Evolutionary conservation across 1,139 yeast genomes (phyloP), one percentile per base, ranked within the genome.

Genomic region (Suhomyces bolitotheri): DNA sequence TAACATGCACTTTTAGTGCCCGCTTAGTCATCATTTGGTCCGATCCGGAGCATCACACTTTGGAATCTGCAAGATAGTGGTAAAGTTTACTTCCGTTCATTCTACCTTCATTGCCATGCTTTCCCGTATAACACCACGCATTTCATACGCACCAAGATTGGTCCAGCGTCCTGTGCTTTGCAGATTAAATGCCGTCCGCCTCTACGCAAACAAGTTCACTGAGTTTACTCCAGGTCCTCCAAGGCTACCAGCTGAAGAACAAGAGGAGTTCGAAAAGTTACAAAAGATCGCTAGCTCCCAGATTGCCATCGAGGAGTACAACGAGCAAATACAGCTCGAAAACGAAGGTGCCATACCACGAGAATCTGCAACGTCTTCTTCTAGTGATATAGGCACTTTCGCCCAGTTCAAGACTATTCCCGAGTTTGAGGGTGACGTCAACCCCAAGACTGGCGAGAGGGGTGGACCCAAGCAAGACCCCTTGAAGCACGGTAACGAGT

Each of bases 391-490:
- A 29, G 87, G 86, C 2, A 69, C 75, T 7, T 75, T 82, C 47
- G 82, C 80, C 43, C 78, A 72, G 47, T 73, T 82, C 57, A 80
- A 82, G 58, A 83, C 89, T 4, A 82, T 88, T 37, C 96, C 96
- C 1, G 99, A 94, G 51, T 92, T 92, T 54, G 97, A 90, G 60
- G 99, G 99, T 1, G 92, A 90, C 42, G 80, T 75, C 22, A 92
- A 92, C 54, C 99, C 99, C 0, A 73, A 71, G 40, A 90, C 97
- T 1, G 98, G 98, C 2, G 99, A 94, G 61, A 71, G 82, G 21
- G 96, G 96, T 26, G 99, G 98, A 0, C 99, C 99, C n/a, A 94
- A 94, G 54, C 97, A 92, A 59, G 97, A 94, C 53, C 99, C 99
- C 1, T 70, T 88, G 48, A 79, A 81, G 50, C 95, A 88, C 54